Base-by-base conservation (phyloP, 148 eudicot species). In the Fagopyrum homotropicum region DNA sequence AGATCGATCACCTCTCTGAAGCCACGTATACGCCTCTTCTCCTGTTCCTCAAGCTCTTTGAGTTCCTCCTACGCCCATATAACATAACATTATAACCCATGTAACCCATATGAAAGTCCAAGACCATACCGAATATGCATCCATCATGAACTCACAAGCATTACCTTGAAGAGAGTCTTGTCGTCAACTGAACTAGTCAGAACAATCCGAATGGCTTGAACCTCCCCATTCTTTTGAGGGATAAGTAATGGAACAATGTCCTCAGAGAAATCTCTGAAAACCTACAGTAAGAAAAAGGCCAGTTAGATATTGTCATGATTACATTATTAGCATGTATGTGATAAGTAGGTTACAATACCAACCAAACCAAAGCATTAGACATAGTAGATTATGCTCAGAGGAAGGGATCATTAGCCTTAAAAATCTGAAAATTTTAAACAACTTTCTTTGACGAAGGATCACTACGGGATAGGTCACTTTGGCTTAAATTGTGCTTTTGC, bases 1-100 rank as follows among this genome's bases (percentile, higher is more conserved):
- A 88, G 70, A 80, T 96, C 98, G 49, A 96, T 82, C 91, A 96
- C 98, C 88, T 92, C 98, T 22, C 97, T 84, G 79, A 96, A 96
- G 66, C 99, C 99, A 78, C 93, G 89, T 43, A 86, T 77, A 14
- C 79, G 93, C 76, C 73, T 89, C 80, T 82, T 85, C 75, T 87
- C 86, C 76, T 84, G 89, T 74, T 90, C 88, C 82, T 95, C 98
- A 72, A 73, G 79, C 75, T 72, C 76, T 77, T 85, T 78, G 77
- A 88, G 85, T 69, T 96, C 97, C 77, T 81, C 82, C 94, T 90
- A 75, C 51, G 56, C 17, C 15, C 5, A 73, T 2, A 15, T 17
- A 60, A 46, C n/a, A 26, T 75, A 16, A 40, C 26, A 22, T 22
- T 22, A 22, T 22, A 22, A 22, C 26, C 26, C 26, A 22, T 22